These are phyloP conservation scores for Lachnellula hyalina DNA, from an alignment of 2,329 filamentous ascomycete species.

Conservation along the genomic window DNA sequence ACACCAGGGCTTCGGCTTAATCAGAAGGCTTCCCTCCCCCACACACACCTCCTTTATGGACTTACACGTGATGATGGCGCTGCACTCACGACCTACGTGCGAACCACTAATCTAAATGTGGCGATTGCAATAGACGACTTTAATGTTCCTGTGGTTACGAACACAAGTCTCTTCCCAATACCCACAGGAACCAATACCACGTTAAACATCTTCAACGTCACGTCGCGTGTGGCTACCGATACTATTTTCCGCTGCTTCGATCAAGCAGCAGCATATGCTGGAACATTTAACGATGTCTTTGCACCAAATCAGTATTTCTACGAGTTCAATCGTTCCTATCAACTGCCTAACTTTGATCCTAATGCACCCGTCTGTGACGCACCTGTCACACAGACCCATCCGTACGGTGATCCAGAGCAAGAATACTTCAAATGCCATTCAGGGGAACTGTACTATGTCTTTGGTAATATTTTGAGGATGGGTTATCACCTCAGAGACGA, in stretches of 20 bases:
- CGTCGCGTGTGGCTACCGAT: conserved; percentile 28
- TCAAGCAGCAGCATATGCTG: conserved; percentile 28
- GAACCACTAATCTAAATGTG: conserved; percentile 13
- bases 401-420: conserved; percentile 27
- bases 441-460: conserved; percentile 31
- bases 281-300: conserved; percentile 23
- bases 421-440: conserved; percentile 36
- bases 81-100: conserved; percentile 22
- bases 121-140: conserved; percentile 10
- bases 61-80: conserved; percentile 31
- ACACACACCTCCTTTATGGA: conserved; percentile 29
- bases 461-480: conserved; percentile 27
- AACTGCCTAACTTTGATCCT: conserved; percentile 16
- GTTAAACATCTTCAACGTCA: conserved; percentile 30
- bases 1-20: conserved; percentile 12
- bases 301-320: conserved; percentile 31
- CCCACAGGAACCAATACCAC: conserved; percentile 15
- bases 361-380: conserved; percentile 24
- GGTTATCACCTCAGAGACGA: conserved; percentile 28
- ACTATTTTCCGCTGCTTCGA: conserved; percentile 28
- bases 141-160: conserved; percentile 6
- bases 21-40: conserved; percentile 8
- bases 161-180: conserved; percentile 15
- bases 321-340: conserved; percentile 33
- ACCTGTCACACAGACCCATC: conserved; percentile 21